Evolutionary conservation across 2,329 filamentous ascomycete species (phyloP), one percentile per base, ranked within the genome.

Genomic region (Penicillium aurantiogriseum): DNA sequence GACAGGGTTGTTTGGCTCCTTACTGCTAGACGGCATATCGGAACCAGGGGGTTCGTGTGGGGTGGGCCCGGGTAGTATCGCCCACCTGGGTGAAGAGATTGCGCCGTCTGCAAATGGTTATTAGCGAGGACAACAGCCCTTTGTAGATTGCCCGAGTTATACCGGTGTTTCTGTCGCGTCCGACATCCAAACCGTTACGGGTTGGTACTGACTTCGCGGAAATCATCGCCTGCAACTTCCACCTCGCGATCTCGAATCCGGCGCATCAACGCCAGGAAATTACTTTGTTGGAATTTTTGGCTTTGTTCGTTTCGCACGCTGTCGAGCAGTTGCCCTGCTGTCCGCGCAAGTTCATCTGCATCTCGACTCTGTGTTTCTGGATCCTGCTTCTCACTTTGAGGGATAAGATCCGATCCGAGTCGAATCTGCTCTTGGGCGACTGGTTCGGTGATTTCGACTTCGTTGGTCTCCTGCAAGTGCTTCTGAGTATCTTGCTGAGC

Each of bases 211-310:
- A 77, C 76, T 76, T 77, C 73, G 68, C 73, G 74, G 65, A 77
- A 77, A 65, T 77, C 83, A 69, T 91, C 87, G 40, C 87, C 89
- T 63, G 90, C 82, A 38, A 94, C 85, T 48, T 83, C 83, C 15
- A 92, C 85, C 75, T 94, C 87, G 54, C 83, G 80, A 68, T 90
- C 86, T 51, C 88, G 83, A 54, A 94, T 83, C 58, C 85, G 83
- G 29, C 88, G 84, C 90, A 95, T 94, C 45, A 95, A 77, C 4
- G 83, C 80, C 0, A 93, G 76, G 68, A 95, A 95, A 57, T 84
- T 84, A 63, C 89, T 92, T 68, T 92, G 85, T 66, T 86, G 85
- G 73, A 94, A 94, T 69, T 93, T 93, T 46, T 85, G 77, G 54
- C 83, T 87, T 57, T 85, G 82, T 64, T 93, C 87, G 65, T 87